Evolutionary conservation across 176 grass and related monocot species (phyloP), one percentile per base, ranked within the genome.

Genomic region (Pharus latifolius): DNA sequence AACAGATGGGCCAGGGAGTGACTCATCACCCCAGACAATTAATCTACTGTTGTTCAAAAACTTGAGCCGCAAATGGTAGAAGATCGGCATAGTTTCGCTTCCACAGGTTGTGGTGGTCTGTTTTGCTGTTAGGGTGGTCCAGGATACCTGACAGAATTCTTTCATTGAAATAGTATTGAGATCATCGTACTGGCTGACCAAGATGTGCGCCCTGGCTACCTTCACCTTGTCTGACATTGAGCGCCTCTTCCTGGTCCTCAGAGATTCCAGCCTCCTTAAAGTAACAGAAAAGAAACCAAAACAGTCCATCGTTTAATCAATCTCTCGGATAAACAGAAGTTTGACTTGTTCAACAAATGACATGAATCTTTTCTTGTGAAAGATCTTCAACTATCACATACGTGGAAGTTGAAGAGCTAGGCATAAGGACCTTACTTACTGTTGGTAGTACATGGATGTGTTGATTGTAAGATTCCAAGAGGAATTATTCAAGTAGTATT

Each of bases 201-300:
- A 51, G 75, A 68, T 65, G 67, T 59, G 60, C 60, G 45, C 59
- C 51, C 19, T 78, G 7, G 41, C 14, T 41, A 92, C 42, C 56
- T 78, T 79, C 32, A 92, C 42, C 56, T 78, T 79, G 53, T 72
- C 20, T 27, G 78, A 74, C 60, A 85, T 41, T 45, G 65, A 72
- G 54, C 42, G 35, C 73, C 73, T 82, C 85, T 69, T 74, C 76
- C 63, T 30, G 3, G 13, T 80, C 68, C 60, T 85, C 80, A 6
- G 65, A 64, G 51, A 82, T 69, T 9, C 79, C 59, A 13, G 88
- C 74, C 31, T 89, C 64, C 85, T 79, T 54, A 30, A 80, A 10
- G 67, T 15, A 17, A 4, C 22, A 34, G 14, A 26, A 40, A 79
- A n/a, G 26, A 77, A 61, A 40, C 34, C 14, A 22, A 53, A 62